Conservation (phyloP, 768 basidiomycete genomes). For the Termitomyces sp. region DNA sequence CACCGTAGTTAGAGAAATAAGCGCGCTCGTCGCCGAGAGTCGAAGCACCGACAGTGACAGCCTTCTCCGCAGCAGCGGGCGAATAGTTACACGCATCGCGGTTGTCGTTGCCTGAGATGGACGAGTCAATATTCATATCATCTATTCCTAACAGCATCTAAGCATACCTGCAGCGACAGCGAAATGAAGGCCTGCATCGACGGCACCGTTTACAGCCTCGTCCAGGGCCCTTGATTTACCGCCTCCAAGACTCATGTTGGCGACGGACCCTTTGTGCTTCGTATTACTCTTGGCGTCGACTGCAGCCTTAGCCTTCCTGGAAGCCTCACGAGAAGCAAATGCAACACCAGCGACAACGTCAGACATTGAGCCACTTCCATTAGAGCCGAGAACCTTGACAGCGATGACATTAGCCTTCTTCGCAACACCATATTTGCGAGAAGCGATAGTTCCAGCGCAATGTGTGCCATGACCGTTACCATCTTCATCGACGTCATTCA, state of each 20-base stretch:
- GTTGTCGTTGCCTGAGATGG: conserved; percentile 67
- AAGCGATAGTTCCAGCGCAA: conserved; percentile 96
- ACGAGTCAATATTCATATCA: background rate
- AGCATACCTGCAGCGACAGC: conserved; percentile 89
- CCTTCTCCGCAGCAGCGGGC: conserved; percentile 84
- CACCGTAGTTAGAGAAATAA: conserved; percentile 90
- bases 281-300: conserved; percentile 73
- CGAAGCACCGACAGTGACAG: conserved; percentile 93
- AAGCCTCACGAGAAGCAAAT: conserved; percentile 64
- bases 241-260: conserved; percentile 97
- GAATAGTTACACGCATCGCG: conserved; percentile 91
- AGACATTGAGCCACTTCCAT: conserved; percentile 92
- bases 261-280: conserved; percentile 89
- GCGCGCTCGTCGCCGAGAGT: conserved; percentile 79
- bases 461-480: conserved; percentile 96
- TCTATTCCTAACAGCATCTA: background rate
- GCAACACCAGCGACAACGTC: conserved; percentile 89
- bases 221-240: conserved; percentile 88
- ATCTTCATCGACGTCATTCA: conserved; percentile 81
- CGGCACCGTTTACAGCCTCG: conserved; percentile 79
- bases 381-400: conserved; percentile 92
- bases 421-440: conserved; percentile 89
- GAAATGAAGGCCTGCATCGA: conserved; percentile 84
- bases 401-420: conserved; percentile 88
- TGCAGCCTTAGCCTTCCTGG: conserved; percentile 55